phyloP scores from a whole-genome alignment of 2,329 filamentous ascomycete species.

The Neonectria ditissima region DNA sequence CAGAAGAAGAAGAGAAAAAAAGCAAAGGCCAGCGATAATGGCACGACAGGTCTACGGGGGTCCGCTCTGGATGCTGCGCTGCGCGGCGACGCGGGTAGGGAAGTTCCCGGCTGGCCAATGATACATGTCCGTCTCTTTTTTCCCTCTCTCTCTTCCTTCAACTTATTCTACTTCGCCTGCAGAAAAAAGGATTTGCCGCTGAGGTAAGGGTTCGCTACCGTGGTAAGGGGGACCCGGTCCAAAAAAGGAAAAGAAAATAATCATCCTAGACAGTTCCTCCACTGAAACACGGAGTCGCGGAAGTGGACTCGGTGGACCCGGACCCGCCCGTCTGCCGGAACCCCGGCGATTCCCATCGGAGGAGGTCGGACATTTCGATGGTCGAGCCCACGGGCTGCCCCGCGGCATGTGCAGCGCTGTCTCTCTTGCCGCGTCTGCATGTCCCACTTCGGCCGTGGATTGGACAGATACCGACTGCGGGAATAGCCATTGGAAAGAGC shows the following conservation, averaged over 20 bases:
- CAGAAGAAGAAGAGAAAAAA: too few species aligned
- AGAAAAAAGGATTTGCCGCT: neutral
- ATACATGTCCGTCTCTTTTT: neutral
- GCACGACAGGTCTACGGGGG: conserved; percentile 12
- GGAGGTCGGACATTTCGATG: conserved; percentile 22
- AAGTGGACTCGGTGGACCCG: conserved; percentile 10
- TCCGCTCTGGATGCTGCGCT: conserved; percentile 12
- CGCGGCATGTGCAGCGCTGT: neutral
- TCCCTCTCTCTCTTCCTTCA: neutral
- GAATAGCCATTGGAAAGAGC: neutral
- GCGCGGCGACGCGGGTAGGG: conserved; percentile 4
- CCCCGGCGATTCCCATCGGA: conserved; percentile 9
- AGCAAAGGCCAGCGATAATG: neutral
- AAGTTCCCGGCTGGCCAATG: neutral
- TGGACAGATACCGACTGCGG: neutral
- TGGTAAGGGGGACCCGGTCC: conserved; percentile 10
- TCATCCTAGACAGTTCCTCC: neutral
- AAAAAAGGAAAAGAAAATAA: neutral
- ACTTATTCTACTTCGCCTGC: neutral
- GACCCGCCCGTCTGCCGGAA: conserved; percentile 6
- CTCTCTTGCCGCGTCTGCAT: neutral
- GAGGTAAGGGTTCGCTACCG: neutral
- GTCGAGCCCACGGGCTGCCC: conserved; percentile 1
- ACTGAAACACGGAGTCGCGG: conserved; percentile 8
- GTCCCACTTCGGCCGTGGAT: too few species aligned